Conservation (phyloP, 2,329 filamentous ascomycete species). For the Sporothrix pseudoabietina region DNA sequence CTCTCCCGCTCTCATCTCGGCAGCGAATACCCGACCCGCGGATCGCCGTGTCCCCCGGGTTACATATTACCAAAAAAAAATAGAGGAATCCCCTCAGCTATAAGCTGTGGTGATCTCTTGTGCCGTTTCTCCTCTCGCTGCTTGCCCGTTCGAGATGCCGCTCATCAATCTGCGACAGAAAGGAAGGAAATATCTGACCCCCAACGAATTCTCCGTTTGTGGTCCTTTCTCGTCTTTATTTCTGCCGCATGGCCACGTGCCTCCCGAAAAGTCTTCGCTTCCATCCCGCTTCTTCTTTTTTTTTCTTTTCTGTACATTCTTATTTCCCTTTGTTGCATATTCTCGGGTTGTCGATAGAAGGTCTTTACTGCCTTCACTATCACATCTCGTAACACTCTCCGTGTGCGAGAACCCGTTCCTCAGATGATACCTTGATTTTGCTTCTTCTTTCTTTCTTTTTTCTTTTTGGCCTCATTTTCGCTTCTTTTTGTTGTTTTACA, state of each 20-base stretch:
- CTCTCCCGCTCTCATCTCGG: conserved; percentile 6
- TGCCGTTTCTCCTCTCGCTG: neutral
- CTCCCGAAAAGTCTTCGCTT: conserved; percentile 3
- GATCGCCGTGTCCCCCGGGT: neutral
- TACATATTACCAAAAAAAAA: conserved; percentile 16
- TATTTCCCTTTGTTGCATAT: conserved; percentile 6
- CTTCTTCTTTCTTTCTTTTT: neutral
- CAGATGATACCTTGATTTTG: conserved; percentile 11
- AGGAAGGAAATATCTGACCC: neutral
- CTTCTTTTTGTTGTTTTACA: neutral
- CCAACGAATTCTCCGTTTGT: neutral
- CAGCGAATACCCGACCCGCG: conserved; percentile 24
- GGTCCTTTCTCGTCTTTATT: neutral
- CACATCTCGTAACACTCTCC: neutral
- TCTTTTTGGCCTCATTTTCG: neutral
- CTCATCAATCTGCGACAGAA: conserved; percentile 15
- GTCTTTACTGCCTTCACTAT: neutral
- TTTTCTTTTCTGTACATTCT: neutral
- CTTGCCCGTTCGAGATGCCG: neutral
- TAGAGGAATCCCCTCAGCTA: neutral
- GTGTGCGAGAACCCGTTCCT: neutral
- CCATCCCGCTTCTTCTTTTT: neutral
- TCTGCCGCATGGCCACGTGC: conserved; percentile 4
- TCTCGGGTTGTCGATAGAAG: neutral
- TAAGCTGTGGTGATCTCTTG: neutral